Evolutionary conservation across 2,329 filamentous ascomycete species (phyloP), one percentile per base, ranked within the genome.

Genomic region (Sporothrix pallida): DNA sequence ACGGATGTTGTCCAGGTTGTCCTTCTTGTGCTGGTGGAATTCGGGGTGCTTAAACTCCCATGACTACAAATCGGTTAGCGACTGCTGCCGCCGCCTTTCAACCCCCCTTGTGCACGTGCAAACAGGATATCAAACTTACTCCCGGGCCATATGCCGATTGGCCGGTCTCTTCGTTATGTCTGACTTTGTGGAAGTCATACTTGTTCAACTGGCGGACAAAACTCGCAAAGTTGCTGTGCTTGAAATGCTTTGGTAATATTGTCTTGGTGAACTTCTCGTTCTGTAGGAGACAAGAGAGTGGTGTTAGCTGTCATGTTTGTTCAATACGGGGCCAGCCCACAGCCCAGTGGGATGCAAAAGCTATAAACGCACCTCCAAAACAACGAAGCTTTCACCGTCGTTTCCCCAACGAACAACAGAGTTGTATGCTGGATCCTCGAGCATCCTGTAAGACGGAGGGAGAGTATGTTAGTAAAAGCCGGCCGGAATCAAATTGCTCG

Each of bases 41-140:
- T 97, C 94, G 13, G 95, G 95, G 80, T 99, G 96, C 81, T 96
- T 97, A 81, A 99, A 99, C 81, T 99, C 96, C 93, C 93, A 97
- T 13, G 92, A 90, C 93, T 96, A 79, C 46, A 65, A 71, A 37
- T 68, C 48, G 62, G n/a, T 67, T 67, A 67, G 62, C 17, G 20
- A 48, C 62, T 44, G 48, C 12, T 2, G 6, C 44, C 5, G 37
- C 31, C 31, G 7, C 31, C 31, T 37, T 37, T 37, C 31, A 6
- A 37, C 31, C 31, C 31, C 31, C 31, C 3, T 37, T 37, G 31
- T 37, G 31, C 31, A 37, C 31, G 31, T 37, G 31, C 31, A 37
- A 37, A 37, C 31, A 37, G 31, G 31, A 37, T 37, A 6, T 37
- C 31, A 23, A 42, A 73, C 71, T 13, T 83, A 96, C 93, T 82